Conservation (phyloP, 768 basidiomycete genomes). For the Sistotremastrum niveocremeum region DNA sequence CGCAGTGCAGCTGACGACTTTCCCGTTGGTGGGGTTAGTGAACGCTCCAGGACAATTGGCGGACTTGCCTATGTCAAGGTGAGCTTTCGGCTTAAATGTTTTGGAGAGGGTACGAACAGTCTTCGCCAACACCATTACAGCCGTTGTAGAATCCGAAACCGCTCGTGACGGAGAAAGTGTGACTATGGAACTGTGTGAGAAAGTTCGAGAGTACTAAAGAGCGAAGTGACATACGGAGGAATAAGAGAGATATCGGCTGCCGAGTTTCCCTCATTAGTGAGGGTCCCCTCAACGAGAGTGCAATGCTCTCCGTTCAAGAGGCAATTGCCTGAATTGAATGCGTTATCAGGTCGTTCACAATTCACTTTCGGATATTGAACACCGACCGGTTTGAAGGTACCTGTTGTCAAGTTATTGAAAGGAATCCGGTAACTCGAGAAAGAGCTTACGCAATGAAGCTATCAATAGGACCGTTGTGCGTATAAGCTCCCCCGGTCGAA, state of each 20-base stretch:
- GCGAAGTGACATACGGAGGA: conserved; percentile 4
- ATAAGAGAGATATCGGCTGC: conserved; percentile 7
- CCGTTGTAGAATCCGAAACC: conserved; percentile 32
- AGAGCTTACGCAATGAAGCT: conserved; percentile 24
- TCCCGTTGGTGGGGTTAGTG: conserved; percentile 20
- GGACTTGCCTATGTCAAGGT: conserved; percentile 17
- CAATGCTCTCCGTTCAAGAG: conserved; percentile 6
- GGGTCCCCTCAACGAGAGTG: conserved; percentile 5
- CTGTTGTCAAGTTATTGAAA: not conserved
- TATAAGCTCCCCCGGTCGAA: conserved; percentile 18
- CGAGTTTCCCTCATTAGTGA: conserved; percentile 5
- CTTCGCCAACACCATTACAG: conserved; percentile 28
- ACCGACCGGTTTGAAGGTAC: conserved; percentile 1
- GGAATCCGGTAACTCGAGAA: not conserved
- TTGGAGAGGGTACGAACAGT: conserved; percentile 19
- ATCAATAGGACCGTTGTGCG: conserved; percentile 15
- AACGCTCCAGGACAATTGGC: conserved; percentile 26
- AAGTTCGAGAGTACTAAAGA: not conserved
- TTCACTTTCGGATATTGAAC: not conserved
- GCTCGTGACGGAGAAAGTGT: conserved; percentile 25
- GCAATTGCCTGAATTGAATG: not conserved
- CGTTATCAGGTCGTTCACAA: not conserved
- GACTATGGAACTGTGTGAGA: conserved; percentile 14
- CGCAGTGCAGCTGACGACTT: conserved; percentile 22
- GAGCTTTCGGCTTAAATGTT: not conserved